Evolutionary conservation across 306 rosid genomes (phyloP).

Genomic region (Sicyos baderoa): DNA sequence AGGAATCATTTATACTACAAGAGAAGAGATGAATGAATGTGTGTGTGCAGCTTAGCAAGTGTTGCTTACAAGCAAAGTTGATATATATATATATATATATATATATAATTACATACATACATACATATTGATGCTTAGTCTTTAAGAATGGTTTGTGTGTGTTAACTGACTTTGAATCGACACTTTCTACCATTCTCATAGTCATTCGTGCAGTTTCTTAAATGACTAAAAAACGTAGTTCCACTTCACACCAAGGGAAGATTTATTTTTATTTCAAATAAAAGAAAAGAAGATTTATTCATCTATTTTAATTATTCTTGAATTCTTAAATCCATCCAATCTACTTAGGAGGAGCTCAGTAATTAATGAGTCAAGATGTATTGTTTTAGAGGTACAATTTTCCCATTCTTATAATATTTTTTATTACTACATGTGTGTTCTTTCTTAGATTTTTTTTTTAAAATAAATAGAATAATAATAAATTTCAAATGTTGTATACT

Average conservation of each 20-base stretch:
- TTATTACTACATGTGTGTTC: not conserved
- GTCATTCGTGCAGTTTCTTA: conserved; percentile 1
- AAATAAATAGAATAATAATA: too few relatives aligned
- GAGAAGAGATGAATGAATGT: not conserved
- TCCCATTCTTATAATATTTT: not conserved
- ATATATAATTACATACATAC: too few relatives aligned
- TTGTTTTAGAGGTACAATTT: not conserved
- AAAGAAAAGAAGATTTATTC: too few relatives aligned
- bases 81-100: too few relatives aligned
- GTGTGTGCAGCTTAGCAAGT: not conserved
- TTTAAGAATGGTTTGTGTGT: conserved; percentile 37
- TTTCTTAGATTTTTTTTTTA: too few relatives aligned
- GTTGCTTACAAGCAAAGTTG: conserved; percentile 49
- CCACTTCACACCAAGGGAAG: not conserved
- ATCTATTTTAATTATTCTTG: not conserved
- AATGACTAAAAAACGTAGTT: not conserved
- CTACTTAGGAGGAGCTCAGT: not conserved
- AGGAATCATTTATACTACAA: conserved; percentile 22
- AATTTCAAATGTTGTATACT: too few relatives aligned
- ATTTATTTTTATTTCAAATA: too few relatives aligned
- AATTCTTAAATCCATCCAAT: not conserved
- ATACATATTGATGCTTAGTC: conserved; percentile 25
- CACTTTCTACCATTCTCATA: conserved; percentile 18
- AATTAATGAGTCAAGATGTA: not conserved
- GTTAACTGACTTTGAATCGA: conserved; percentile 31